Percentiles rank a stretch among this genome's conserved stretches.
Conservation (phyloP, 108 stramenopile genomes). For the Fistulifera pelliculosa region DNA sequence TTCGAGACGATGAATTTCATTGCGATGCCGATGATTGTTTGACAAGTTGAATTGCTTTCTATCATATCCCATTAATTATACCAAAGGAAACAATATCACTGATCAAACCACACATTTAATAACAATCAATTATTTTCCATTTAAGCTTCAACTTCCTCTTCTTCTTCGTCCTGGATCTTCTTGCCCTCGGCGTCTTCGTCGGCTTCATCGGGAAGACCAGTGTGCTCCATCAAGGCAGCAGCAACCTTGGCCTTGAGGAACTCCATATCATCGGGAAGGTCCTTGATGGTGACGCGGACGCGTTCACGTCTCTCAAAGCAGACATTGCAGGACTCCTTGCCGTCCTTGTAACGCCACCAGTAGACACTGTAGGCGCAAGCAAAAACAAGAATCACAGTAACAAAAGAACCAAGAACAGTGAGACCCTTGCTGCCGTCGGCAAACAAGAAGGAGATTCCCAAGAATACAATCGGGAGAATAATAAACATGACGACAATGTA, state of each 20-base stretch:
- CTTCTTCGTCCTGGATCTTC: not conserved
- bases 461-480: constrained; percentile 39
- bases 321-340: constrained; percentile 16
- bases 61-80: no score
- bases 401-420: constrained; percentile 49
- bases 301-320: constrained; percentile 34
- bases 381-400: constrained; percentile 22
- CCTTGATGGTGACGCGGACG: constrained; percentile 15
- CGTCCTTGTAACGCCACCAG: constrained; percentile 29
- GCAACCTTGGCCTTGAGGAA: constrained; percentile 27
- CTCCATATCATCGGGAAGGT: constrained; percentile 46
- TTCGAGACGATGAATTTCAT: no score
- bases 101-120: no score
- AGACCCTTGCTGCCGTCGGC: constrained; percentile 38
- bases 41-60: no score
- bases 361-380: not conserved
- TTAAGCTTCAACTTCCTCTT: not conserved
- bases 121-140: no score
- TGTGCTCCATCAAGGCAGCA: constrained; percentile 28
- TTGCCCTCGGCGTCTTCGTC: constrained; percentile 10
- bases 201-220: constrained; percentile 23
- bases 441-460: constrained; percentile 50
- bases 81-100: no score
- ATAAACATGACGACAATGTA: constrained; percentile 65
- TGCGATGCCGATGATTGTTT: no score